Conservation (phyloP, 2,329 filamentous ascomycete genomes). For the Apiospora marii region DNA sequence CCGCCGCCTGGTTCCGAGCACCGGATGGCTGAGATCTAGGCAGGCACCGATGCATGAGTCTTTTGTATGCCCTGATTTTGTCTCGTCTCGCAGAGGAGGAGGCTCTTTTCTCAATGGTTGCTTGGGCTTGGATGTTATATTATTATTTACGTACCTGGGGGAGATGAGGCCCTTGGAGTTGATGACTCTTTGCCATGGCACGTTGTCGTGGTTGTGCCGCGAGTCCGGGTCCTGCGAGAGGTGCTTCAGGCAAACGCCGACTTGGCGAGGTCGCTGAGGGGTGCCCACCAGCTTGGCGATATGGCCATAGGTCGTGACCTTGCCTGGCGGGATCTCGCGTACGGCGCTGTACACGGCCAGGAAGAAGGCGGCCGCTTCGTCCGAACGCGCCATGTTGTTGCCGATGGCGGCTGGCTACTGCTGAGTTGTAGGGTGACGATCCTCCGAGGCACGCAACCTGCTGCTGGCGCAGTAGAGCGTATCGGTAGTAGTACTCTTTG, state of each 20-base stretch:
- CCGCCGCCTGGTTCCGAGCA: conserved; percentile 57
- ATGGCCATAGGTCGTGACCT: conserved; percentile 87
- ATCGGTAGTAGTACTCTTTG: background rate
- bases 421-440: background rate
- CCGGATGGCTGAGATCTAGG: conserved; percentile 58
- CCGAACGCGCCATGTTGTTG: conserved; percentile 69
- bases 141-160: conserved; percentile 64
- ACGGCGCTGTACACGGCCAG: conserved; percentile 82
- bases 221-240: conserved; percentile 64
- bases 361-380: conserved; percentile 79
- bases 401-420: background rate
- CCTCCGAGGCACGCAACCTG: background rate
- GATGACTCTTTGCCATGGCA: conserved; percentile 95
- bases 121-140: too few species aligned
- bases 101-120: background rate
- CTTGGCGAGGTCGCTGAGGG: conserved; percentile 79
- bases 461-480: background rate
- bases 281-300: conserved; percentile 77
- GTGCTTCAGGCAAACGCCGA: conserved; percentile 89
- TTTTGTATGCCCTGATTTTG: background rate
- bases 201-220: conserved; percentile 76
- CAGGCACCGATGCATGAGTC: conserved; percentile 25
- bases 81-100: background rate
- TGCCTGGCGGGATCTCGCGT: conserved; percentile 83
- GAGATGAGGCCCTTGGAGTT: conserved; percentile 88